phyloP scores from a whole-genome alignment of 2,329 filamentous ascomycete species.

The Xylariaceae sp. region DNA sequence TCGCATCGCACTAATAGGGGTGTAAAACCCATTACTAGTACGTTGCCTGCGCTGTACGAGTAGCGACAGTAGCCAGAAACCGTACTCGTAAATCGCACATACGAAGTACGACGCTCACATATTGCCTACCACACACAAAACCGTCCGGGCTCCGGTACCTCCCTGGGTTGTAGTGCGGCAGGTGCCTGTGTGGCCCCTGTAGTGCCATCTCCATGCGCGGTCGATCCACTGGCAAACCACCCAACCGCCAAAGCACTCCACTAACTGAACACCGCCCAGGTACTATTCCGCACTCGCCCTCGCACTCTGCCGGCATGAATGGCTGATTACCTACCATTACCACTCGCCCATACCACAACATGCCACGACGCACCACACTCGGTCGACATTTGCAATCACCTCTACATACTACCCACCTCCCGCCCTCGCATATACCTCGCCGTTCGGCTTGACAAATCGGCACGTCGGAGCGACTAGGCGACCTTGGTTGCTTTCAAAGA shows the following conservation, averaged over 20 bases:
- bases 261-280: too few relatives aligned
- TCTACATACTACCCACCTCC: background rate
- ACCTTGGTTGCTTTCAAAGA: background rate
- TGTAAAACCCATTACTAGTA: too few relatives aligned
- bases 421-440: background rate
- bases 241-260: background rate
- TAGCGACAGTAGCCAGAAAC: too few relatives aligned
- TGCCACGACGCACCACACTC: background rate
- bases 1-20: background rate
- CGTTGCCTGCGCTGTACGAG: too few relatives aligned
- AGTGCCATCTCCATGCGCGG: background rate
- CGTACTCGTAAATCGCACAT: too few relatives aligned
- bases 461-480: background rate
- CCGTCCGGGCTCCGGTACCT: too few relatives aligned
- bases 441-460: background rate
- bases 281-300: too few relatives aligned
- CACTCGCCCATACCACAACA: conserved; percentile 1
- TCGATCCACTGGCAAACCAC: background rate
- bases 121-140: background rate
- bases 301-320: too few relatives aligned
- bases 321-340: background rate
- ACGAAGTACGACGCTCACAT: background rate
- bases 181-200: background rate
- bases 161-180: too few relatives aligned
- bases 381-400: background rate